Conservation (phyloP, 345 rosid species). For the Brassica incana region DNA sequence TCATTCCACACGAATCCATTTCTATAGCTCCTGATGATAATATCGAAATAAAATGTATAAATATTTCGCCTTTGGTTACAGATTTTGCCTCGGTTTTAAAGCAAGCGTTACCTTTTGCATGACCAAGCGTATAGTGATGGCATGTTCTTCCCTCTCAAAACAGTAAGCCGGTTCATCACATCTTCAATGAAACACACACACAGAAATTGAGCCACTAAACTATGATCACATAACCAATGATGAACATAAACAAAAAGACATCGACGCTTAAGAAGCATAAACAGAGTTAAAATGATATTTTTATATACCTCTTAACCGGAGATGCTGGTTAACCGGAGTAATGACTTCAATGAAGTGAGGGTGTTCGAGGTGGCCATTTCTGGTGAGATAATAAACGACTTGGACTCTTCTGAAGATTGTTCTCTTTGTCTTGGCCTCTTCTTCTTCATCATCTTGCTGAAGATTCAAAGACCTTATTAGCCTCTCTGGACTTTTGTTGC, state of each 20-base stretch:
- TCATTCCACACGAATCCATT: conserved; percentile 98
- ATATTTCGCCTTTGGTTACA: background rate
- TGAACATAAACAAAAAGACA: too few species aligned
- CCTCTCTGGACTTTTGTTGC: conserved; percentile 38
- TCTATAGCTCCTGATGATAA: conserved; percentile 64
- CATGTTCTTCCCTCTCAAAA: conserved; percentile 82
- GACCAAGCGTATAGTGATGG: conserved; percentile 88
- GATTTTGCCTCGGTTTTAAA: background rate
- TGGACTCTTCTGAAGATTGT: conserved; percentile 49
- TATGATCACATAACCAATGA: background rate
- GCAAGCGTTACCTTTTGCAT: conserved; percentile 68
- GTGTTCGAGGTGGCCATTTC: conserved; percentile 91
- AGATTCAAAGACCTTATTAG: conserved; percentile 25
- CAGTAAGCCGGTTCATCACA: conserved; percentile 65
- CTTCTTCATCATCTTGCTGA: conserved; percentile 21
- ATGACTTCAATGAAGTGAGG: conserved; percentile 89
- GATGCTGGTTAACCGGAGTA: conserved; percentile 62
- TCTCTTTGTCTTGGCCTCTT: conserved; percentile 24
- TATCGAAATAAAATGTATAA: background rate
- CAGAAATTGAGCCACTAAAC: background rate
- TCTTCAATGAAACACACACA: conserved; percentile 37
- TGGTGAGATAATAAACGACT: conserved; percentile 81
- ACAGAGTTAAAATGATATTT: background rate
- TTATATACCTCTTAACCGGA: conserved; percentile 69
- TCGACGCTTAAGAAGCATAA: background rate